phyloP scores from a whole-genome alignment of 768 basidiomycete genomes.

The Termitomyces sp. region DNA sequence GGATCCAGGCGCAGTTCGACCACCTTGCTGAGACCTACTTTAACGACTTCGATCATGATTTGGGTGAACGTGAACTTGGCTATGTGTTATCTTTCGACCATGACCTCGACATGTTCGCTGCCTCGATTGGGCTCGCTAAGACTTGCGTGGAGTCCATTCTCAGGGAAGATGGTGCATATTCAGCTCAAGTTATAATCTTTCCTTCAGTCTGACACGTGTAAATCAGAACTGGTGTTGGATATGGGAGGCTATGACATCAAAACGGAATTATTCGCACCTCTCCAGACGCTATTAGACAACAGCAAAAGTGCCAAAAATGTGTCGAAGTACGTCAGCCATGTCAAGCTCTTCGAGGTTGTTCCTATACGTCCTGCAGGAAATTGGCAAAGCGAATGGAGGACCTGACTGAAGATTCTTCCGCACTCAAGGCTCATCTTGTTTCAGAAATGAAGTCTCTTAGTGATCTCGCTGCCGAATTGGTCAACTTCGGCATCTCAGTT shows the following conservation, averaged over 20 bases:
- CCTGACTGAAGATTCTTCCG: constrained; percentile 62
- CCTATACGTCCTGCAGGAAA: constrained; percentile 54
- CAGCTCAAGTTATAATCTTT: neutral
- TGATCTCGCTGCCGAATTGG: constrained; percentile 70
- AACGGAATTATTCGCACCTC: constrained; percentile 71
- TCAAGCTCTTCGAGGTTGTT: neutral
- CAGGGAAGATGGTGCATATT: constrained; percentile 67
- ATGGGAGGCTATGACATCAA: constrained; percentile 73
- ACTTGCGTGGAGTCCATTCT: constrained; percentile 72
- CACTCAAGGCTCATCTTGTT: constrained; percentile 66
- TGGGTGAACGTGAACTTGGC: constrained; percentile 87
- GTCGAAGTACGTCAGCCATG: constrained; percentile 58
- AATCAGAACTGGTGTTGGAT: constrained; percentile 65
- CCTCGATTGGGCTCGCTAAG: constrained; percentile 86
- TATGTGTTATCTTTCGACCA: constrained; percentile 78
- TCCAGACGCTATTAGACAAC: constrained; percentile 78
- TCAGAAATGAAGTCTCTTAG: constrained; percentile 71
- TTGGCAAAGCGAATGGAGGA: constrained; percentile 83
- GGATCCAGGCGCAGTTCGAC: constrained; percentile 90
- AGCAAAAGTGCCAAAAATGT: constrained; percentile 76
- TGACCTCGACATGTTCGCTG: constrained; percentile 92
- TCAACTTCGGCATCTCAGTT: constrained; percentile 90
- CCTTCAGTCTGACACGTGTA: neutral
- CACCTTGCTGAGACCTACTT: constrained; percentile 90
- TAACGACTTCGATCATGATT: constrained; percentile 73